Percentiles rank a stretch among this genome's conserved stretches.
Evolutionary conservation across 2,329 filamentous ascomycete species (phyloP).

Genomic region (Colletotrichum lentis): DNA sequence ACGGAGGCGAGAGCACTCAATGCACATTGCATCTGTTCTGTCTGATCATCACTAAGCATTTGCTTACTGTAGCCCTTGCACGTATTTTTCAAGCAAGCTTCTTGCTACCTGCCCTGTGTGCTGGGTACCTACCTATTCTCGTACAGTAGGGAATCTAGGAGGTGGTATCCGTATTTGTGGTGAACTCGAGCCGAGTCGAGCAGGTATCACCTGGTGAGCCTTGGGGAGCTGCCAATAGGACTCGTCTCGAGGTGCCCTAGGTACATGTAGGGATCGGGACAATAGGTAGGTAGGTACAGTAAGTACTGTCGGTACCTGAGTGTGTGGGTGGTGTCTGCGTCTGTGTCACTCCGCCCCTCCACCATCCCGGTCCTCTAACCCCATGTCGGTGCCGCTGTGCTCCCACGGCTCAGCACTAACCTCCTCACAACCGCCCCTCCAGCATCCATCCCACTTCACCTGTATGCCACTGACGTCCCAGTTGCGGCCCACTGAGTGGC

Average conservation of each 20-base stretch:
- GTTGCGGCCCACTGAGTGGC: conserved; percentile 15
- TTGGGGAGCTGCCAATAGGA: conserved; percentile 1
- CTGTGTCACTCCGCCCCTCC: not conserved
- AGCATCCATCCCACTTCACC: not conserved
- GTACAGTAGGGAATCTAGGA: no score
- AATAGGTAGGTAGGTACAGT: no score
- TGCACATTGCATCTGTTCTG: not conserved
- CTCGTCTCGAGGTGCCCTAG: conserved; percentile 33
- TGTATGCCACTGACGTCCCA: conserved; percentile 1
- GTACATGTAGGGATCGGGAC: no score
- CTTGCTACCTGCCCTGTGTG: no score
- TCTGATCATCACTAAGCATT: no score
- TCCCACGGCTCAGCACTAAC: conserved; percentile 1
- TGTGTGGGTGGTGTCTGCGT: no score
- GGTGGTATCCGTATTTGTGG: not conserved
- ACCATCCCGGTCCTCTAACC: not conserved
- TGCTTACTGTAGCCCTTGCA: no score
- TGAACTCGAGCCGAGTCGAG: conserved; percentile 27
- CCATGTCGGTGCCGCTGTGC: conserved; percentile 11
- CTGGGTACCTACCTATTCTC: no score
- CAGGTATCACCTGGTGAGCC: conserved; percentile 25
- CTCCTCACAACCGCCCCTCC: not conserved
- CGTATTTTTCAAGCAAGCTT: no score
- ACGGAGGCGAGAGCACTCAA: not conserved
- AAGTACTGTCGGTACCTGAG: no score